Evolutionary conservation across 2,329 filamentous ascomycete genomes (phyloP).

Genomic region (Microcera coccophila): DNA sequence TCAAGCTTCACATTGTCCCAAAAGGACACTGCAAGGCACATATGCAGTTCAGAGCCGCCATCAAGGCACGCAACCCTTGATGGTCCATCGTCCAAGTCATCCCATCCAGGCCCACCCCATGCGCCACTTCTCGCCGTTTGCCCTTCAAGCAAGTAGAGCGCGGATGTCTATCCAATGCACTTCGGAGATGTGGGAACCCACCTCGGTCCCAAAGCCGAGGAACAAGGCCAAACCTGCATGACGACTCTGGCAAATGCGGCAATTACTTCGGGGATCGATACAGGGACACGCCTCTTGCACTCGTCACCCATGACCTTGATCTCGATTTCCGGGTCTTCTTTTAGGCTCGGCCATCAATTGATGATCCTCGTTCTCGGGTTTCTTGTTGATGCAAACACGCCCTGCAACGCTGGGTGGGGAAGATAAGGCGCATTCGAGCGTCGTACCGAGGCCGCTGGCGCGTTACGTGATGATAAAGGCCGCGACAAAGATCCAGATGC

Average conservation of each 20-base stretch:
- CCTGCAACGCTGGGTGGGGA: no score
- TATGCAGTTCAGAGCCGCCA: slow-evolving; percentile 1
- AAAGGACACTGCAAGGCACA: slow-evolving; percentile 8
- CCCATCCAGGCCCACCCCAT: slow-evolving; percentile 18
- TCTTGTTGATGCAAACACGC: not conserved
- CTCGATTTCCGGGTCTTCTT: slow-evolving; percentile 3
- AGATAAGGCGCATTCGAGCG: no score
- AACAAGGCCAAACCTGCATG: not conserved
- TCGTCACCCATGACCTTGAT: slow-evolving; percentile 3
- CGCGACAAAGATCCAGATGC: no score
- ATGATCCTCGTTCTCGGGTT: not conserved
- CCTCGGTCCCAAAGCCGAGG: no score
- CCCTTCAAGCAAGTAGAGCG: not conserved
- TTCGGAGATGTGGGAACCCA: no score
- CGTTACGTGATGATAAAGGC: no score
- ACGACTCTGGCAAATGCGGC: slow-evolving; percentile 13
- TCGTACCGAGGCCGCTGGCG: no score
- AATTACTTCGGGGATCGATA: slow-evolving; percentile 16
- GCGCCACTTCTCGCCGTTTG: no score
- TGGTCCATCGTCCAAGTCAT: slow-evolving; percentile 17
- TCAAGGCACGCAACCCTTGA: slow-evolving; percentile 20
- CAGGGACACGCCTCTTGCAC: slow-evolving; percentile 9
- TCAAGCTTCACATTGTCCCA: not conserved
- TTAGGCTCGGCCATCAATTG: no score
- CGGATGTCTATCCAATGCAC: not conserved